These are phyloP conservation scores for Aspergillus spinulosporus DNA, from an alignment of 2,329 filamentous ascomycete genomes.

Conservation along the genomic window DNA sequence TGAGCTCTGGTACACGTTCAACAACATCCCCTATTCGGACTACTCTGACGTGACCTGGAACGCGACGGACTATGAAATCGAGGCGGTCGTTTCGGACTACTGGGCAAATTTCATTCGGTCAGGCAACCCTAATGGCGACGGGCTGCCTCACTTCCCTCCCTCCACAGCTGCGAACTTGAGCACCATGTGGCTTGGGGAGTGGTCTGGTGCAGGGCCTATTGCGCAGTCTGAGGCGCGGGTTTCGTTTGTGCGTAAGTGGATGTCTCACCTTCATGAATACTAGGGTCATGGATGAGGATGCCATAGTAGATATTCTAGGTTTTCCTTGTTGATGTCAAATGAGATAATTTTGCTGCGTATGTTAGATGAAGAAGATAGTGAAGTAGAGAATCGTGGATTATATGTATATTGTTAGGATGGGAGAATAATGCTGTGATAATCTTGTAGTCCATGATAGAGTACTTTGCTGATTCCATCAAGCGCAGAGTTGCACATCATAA, in stretches of 20 bases:
- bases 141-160: neutral
- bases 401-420: no score
- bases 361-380: no score
- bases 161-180: neutral
- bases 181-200: neutral
- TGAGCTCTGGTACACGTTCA: constrained; percentile 36
- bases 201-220: neutral
- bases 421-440: no score
- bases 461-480: no score
- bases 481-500: no score
- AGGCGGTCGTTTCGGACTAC: constrained; percentile 29
- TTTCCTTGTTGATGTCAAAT: no score
- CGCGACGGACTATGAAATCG: constrained; percentile 29
- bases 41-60: constrained; percentile 30
- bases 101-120: constrained; percentile 36
- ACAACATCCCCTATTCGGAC: constrained; percentile 31
- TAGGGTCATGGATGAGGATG: neutral
- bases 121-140: constrained; percentile 34
- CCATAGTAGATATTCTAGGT: no score
- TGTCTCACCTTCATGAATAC: neutral
- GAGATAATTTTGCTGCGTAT: no score
- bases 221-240: neutral
- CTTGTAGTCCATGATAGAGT: no score
- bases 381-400: no score
- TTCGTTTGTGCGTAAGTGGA: neutral